Evolutionary conservation across 2,329 filamentous ascomycete species (phyloP), one percentile per base, ranked within the genome.

Genomic region (Tolypocladium album): DNA sequence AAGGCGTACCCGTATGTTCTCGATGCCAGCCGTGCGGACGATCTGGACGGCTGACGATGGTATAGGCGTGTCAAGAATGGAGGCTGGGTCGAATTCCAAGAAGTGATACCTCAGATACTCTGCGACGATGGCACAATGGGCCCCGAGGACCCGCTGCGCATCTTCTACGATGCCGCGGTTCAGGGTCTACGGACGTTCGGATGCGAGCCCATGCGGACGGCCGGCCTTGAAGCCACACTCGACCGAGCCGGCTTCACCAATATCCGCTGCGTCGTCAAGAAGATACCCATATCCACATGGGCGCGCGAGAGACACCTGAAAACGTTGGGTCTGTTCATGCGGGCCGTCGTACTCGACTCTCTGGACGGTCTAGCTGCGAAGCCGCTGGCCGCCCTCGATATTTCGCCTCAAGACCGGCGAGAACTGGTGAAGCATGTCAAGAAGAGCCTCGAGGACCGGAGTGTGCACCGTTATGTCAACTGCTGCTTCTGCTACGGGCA

Each of bases 31-130:
- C 31, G 11, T 12, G 20, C 50, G 0, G 31, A 22, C 50, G 20
- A 22, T 11, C n/a, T 9, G 31, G 27, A 9, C 20, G 11, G 20
- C 50, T 55, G 50, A 55, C 31, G 50, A 38, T 22, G 31, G 22
- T 22, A 6, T 8, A 78, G 74, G 12, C 70, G 79, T 59, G 64
- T 79, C 13, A 72, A 69, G 50, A 73, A 74, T 0, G 80, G 80
- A n/a, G 79, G 79, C 55, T 82, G 78, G 76, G 70, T 82, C 42
- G 80, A 82, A 63, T 75, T 80, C 47, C 77, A 79, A 27, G 79
- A 82, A 58, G 70, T 79, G 38, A 72, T 76, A 53, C 71, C 71
- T 15, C 68, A 68, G 31, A 70, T 78, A 15, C 67, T 70, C 36
- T 79, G 74, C 62, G 78, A 80, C 61, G 76, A 79, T 58, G 72